phyloP scores from a whole-genome alignment of 768 basidiomycete genomes.

The Suillus subaureus region DNA sequence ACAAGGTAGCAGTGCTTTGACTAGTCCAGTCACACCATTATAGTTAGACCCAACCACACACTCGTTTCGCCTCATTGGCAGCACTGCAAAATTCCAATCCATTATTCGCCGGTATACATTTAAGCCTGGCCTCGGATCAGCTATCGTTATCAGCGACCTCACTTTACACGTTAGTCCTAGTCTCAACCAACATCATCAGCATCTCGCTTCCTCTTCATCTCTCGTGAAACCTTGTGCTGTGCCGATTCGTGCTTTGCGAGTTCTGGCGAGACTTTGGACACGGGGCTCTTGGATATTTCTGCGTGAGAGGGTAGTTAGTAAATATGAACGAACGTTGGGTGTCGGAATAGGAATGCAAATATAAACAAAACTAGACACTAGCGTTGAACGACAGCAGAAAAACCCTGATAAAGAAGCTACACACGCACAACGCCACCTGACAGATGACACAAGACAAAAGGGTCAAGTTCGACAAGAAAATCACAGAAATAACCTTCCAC shows the following conservation, averaged over 20 bases:
- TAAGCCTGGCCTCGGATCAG: neutral
- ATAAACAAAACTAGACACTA: neutral
- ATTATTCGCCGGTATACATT: neutral
- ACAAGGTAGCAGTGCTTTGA: neutral
- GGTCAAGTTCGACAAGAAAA: neutral
- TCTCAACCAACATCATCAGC: conserved; percentile 64
- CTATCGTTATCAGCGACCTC: too few relatives aligned
- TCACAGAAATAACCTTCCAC: neutral
- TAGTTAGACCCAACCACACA: neutral
- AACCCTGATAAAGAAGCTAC: neutral
- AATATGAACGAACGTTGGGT: neutral
- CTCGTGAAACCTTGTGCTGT: conserved; percentile 86
- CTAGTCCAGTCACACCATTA: neutral
- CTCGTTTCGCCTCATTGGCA: neutral
- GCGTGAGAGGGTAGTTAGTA: conserved; percentile 22
- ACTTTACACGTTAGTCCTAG: conserved; percentile 22
- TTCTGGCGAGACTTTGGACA: conserved; percentile 86
- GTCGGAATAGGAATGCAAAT: neutral
- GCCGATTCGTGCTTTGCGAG: conserved; percentile 91
- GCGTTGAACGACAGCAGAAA: neutral
- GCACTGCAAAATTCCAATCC: too few relatives aligned
- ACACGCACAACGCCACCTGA: neutral
- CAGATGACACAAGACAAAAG: neutral
- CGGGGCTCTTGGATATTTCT: conserved; percentile 95
- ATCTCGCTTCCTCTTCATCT: conserved; percentile 94